These are phyloP conservation scores for Haematococcus sp. DNA, from an alignment of 139 green algal genomes.

Conservation along the genomic window DNA sequence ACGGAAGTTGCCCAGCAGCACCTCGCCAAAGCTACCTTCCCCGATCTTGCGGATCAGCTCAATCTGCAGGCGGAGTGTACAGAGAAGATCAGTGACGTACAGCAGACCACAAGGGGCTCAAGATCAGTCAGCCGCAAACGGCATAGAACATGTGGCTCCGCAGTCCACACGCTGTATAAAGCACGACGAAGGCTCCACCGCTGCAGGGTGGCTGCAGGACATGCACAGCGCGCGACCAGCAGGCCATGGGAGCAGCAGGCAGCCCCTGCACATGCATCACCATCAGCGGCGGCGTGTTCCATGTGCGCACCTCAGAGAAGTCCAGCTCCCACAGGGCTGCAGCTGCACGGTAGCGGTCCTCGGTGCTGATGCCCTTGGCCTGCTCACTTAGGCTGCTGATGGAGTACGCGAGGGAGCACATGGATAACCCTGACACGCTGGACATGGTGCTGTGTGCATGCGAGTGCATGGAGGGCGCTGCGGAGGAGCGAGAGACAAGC, in stretches of 20 bases:
- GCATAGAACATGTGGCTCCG: too few species aligned
- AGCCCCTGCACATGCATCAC: too few species aligned
- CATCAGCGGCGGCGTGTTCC: not conserved
- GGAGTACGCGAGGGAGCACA: not conserved
- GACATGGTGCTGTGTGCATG: not conserved
- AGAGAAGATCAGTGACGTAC: too few species aligned
- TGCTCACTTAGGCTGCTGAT: not conserved
- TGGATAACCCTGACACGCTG: not conserved
- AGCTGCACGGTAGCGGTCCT: constrained; percentile 38
- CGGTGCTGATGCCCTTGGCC: constrained; percentile 10
- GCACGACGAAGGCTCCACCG: too few species aligned
- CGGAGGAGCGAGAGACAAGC: not conserved
- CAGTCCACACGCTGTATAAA: too few species aligned
- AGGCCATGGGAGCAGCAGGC: too few species aligned
- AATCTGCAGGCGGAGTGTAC: not conserved
- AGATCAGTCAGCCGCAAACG: too few species aligned
- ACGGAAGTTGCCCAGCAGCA: constrained; percentile 47
- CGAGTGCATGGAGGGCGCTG: not conserved
- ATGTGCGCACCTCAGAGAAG: constrained; percentile 33
- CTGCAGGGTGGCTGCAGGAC: too few species aligned
- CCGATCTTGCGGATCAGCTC: constrained; percentile 40
- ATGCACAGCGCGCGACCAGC: too few species aligned
- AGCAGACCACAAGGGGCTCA: too few species aligned
- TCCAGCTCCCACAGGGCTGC: constrained; percentile 56
- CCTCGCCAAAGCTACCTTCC: constrained; percentile 60